A percentile compares a stretch with the other conserved stretches of the same genome.
Evolutionary conservation across 331 rosid genomes (phyloP).

Genomic region (Stylosanthes scabra): DNA sequence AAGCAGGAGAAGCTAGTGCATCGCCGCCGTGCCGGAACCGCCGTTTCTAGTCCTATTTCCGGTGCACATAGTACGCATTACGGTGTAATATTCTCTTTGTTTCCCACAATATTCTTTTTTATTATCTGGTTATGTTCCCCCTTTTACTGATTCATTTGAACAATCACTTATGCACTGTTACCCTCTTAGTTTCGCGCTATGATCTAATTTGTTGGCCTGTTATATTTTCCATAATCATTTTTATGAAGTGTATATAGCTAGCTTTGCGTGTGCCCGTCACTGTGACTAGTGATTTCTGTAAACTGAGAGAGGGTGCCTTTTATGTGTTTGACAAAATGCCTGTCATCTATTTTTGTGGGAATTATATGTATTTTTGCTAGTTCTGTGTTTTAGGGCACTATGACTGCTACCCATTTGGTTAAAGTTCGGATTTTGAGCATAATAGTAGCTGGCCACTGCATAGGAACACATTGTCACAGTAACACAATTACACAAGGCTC

Average conservation of each 20-base stretch:
- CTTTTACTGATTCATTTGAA: too few relatives aligned
- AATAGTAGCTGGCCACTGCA: not conserved
- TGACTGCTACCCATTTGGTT: slow-evolving; percentile 13
- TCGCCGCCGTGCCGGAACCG: too few relatives aligned
- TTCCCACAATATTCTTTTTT: too few relatives aligned
- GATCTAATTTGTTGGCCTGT: not conserved
- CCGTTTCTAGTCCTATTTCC: too few relatives aligned
- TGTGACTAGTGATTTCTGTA: not conserved
- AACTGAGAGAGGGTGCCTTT: not conserved
- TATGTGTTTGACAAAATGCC: slow-evolving; percentile 36
- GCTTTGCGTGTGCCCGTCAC: not conserved
- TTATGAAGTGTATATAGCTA: not conserved
- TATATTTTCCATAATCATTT: not conserved
- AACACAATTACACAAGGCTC: not conserved
- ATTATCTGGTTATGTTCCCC: too few relatives aligned
- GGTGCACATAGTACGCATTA: too few relatives aligned
- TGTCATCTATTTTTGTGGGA: not conserved
- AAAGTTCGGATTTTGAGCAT: slow-evolving; percentile 15
- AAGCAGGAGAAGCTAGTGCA: too few relatives aligned
- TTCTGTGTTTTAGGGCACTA: slow-evolving; percentile 1
- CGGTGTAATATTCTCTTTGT: too few relatives aligned
- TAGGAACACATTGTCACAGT: not conserved
- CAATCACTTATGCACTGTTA: not conserved
- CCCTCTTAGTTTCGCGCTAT: not conserved
- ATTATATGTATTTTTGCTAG: not conserved